Evolutionary conservation across 495 filamentous ascomycete genomes (phyloP).

Genomic region (Penicillium cataractarum): DNA sequence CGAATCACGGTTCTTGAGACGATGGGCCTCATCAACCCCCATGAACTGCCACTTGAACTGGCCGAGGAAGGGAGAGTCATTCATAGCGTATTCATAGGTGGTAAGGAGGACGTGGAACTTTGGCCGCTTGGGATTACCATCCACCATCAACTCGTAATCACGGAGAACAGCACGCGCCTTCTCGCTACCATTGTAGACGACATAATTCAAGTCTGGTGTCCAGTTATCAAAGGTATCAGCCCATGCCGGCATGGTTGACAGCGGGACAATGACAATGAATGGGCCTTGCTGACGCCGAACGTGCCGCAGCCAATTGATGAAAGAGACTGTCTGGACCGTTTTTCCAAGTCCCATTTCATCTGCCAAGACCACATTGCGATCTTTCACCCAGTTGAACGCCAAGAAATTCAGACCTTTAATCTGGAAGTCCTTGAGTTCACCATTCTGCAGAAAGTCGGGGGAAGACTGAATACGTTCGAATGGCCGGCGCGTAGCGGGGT

Average conservation of each 20-base stretch:
- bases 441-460: conserved; percentile 81
- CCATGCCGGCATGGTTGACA: conserved; percentile 97
- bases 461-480: conserved; percentile 77
- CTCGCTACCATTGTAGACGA: conserved; percentile 91
- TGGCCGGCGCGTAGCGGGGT: conserved; percentile 67
- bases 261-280: conserved; percentile 91
- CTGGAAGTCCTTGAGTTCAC: conserved; percentile 91
- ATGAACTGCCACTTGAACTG: conserved; percentile 97
- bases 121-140: conserved; percentile 78
- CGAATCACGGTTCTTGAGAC: conserved; percentile 93
- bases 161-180: conserved; percentile 78
- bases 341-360: conserved; percentile 99
- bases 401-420: conserved; percentile 92
- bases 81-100: conserved; percentile 91
- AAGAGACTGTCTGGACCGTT: conserved; percentile 95
- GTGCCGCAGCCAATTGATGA: conserved; percentile 98
- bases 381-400: conserved; percentile 89
- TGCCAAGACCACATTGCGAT: conserved; percentile 91
- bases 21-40: conserved; percentile 94
- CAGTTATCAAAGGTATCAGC: conserved; percentile 96
- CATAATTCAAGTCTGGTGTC: conserved; percentile 95
- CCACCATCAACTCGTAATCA: conserved; percentile 83
- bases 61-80: conserved; percentile 75
- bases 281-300: conserved; percentile 87
- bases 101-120: conserved; percentile 97